phyloP scores from a whole-genome alignment of 345 rosid species.

The Murraya paniculata region DNA sequence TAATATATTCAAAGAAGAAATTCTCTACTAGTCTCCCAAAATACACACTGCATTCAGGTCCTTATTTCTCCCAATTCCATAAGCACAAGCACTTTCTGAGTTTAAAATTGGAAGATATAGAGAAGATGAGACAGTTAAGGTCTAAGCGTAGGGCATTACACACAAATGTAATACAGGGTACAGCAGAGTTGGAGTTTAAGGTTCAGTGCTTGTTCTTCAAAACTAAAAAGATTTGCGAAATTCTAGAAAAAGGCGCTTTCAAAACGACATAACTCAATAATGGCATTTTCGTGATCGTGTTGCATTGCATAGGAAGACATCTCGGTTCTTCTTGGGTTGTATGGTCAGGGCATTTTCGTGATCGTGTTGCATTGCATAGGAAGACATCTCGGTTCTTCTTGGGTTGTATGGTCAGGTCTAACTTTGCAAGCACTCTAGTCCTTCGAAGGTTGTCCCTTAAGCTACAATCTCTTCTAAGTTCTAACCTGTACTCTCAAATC shows the following conservation, averaged over 20 bases:
- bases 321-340: neutral
- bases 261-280: too few species aligned
- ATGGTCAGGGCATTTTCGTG: too few species aligned
- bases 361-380: too few species aligned
- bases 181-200: neutral
- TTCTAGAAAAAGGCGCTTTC: neutral
- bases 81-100: neutral
- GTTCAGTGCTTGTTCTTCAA: neutral
- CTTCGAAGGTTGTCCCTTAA: neutral
- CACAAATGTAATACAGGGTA: neutral
- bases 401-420: neutral
- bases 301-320: neutral
- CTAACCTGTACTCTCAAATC: neutral
- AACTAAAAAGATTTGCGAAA: neutral
- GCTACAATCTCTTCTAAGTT: neutral
- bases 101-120: neutral
- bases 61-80: neutral
- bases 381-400: neutral
- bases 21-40: neutral
- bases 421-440: neutral
- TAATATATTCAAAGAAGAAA: neutral
- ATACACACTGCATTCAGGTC: neutral
- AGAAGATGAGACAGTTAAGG: neutral
- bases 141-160: neutral
- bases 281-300: neutral